Evolutionary conservation across 139 green algal species (phyloP).

Genomic region (Chlamydomonas sphaeroides): DNA sequence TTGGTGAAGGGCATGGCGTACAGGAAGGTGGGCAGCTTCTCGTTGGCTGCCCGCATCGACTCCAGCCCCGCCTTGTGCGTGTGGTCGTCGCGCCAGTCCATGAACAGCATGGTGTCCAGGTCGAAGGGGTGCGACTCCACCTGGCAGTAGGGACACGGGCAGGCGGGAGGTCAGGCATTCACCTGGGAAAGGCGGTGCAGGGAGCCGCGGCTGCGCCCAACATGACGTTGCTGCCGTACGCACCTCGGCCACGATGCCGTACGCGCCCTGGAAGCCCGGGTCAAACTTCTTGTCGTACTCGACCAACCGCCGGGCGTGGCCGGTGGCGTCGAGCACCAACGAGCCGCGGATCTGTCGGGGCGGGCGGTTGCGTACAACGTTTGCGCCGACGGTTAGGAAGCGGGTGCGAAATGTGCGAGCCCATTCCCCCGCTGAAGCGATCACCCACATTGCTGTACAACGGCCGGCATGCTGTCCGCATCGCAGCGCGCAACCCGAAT

Average conservation of each 20-base stretch:
- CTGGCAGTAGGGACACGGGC: background rate
- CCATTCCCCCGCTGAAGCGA: no score
- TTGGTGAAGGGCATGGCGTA: conserved; percentile 98
- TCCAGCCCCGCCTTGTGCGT: conserved; percentile 55
- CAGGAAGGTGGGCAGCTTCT: conserved; percentile 93
- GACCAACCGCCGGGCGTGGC: conserved; percentile 87
- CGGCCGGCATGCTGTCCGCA: no score
- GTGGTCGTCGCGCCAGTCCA: conserved; percentile 99
- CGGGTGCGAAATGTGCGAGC: no score
- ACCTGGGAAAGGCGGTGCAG: no score
- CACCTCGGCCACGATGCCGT: conserved; percentile 88
- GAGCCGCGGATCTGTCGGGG: conserved; percentile 49
- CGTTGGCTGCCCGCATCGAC: conserved; percentile 68
- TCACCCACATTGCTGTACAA: no score
- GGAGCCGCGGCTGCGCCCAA: no score
- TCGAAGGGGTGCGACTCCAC: conserved; percentile 37
- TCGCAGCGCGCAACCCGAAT: no score
- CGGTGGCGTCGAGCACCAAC: conserved; percentile 94
- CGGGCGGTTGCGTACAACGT: background rate
- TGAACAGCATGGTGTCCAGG: conserved; percentile 94
- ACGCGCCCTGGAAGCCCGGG: conserved; percentile 95
- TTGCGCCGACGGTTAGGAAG: background rate
- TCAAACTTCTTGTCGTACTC: conserved; percentile 93
- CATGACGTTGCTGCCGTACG: no score
- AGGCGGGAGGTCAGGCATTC: no score